phyloP scores from a whole-genome alignment of 2,329 filamentous ascomycete genomes.

The Zasmidium citrigriseum region DNA sequence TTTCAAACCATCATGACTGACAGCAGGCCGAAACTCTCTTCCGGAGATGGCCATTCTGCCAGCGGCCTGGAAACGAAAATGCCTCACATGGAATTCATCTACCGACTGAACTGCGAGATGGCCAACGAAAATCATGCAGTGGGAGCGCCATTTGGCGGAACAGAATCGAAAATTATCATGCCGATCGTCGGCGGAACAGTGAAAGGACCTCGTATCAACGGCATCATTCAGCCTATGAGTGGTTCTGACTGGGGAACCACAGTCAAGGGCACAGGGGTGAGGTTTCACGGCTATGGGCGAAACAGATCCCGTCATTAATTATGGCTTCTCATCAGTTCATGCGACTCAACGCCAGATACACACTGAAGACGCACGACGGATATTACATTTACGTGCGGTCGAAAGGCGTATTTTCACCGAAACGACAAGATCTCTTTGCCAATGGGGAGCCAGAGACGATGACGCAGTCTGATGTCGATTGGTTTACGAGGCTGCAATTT shows the following conservation, averaged over 20 bases:
- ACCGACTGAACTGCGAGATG: slow-evolving; percentile 27
- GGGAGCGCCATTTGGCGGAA: slow-evolving; percentile 18
- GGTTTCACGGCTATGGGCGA: background rate
- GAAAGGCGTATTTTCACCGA: slow-evolving; percentile 21
- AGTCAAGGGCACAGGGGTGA: slow-evolving; percentile 15
- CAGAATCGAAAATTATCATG: slow-evolving; percentile 20
- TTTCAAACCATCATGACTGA: slow-evolving; percentile 6
- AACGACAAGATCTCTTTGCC: slow-evolving; percentile 1
- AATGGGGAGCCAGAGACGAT: slow-evolving; percentile 10
- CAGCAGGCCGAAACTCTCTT: background rate
- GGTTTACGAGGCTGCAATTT: slow-evolving; percentile 28
- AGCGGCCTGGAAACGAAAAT: slow-evolving; percentile 9
- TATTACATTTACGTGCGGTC: slow-evolving; percentile 24
- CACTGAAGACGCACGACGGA: slow-evolving; percentile 20
- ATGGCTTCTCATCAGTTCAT: slow-evolving; percentile 18
- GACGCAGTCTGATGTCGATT: slow-evolving; percentile 25
- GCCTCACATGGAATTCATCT: slow-evolving; percentile 25
- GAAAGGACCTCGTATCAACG: slow-evolving; percentile 23
- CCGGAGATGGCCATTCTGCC: slow-evolving; percentile 6
- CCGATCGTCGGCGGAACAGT: slow-evolving; percentile 24
- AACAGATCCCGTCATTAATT: too few relatives aligned
- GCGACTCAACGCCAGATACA: slow-evolving; percentile 25
- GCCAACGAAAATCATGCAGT: slow-evolving; percentile 19
- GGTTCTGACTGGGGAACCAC: slow-evolving; percentile 27
- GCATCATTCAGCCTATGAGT: slow-evolving; percentile 20